These are phyloP conservation scores for Phytophthora meadii DNA, from an alignment of 352 stramenopile genomes.

Conservation along the genomic window DNA sequence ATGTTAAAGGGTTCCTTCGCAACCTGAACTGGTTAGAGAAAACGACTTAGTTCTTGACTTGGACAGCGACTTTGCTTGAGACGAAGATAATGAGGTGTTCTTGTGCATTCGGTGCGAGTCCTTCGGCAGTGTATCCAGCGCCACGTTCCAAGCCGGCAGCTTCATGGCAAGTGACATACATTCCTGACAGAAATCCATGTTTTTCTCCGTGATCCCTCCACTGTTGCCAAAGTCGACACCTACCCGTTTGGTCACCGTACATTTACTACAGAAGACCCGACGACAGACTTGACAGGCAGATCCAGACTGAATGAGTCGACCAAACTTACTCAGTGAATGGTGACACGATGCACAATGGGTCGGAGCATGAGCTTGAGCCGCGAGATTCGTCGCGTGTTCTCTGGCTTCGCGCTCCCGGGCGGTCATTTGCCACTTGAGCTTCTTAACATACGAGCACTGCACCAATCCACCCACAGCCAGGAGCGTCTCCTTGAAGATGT, in stretches of 20 bases:
- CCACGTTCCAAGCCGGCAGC: slow-evolving; percentile 49
- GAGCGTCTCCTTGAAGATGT: slow-evolving; percentile 48
- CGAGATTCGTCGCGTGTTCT: slow-evolving; percentile 23
- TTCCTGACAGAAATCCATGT: slow-evolving; percentile 57
- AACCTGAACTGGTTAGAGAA: slow-evolving; percentile 14
- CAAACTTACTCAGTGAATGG: slow-evolving; percentile 39
- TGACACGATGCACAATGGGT: slow-evolving; percentile 37
- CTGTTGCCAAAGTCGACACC: slow-evolving; percentile 42
- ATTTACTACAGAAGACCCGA: slow-evolving; percentile 50
- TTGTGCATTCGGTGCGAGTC: background rate
- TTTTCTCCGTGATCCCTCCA: slow-evolving; percentile 41
- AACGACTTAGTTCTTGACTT: slow-evolving; percentile 23
- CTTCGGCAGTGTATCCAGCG: slow-evolving; percentile 37
- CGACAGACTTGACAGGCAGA: slow-evolving; percentile 41
- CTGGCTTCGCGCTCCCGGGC: slow-evolving; percentile 28
- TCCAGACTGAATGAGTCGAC: slow-evolving; percentile 31
- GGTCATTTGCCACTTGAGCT: slow-evolving; percentile 63
- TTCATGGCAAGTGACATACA: slow-evolving; percentile 52
- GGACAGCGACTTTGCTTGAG: slow-evolving; percentile 27
- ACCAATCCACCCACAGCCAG: slow-evolving; percentile 43
- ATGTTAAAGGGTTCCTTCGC: background rate
- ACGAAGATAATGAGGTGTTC: slow-evolving; percentile 19
- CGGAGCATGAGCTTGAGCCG: slow-evolving; percentile 19
- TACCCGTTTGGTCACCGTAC: slow-evolving; percentile 44
- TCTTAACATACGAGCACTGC: slow-evolving; percentile 65